Evolutionary conservation across 2,329 filamentous ascomycete species (phyloP), one percentile per base, ranked within the genome.

Genomic region (Sclerotinia nivalis): DNA sequence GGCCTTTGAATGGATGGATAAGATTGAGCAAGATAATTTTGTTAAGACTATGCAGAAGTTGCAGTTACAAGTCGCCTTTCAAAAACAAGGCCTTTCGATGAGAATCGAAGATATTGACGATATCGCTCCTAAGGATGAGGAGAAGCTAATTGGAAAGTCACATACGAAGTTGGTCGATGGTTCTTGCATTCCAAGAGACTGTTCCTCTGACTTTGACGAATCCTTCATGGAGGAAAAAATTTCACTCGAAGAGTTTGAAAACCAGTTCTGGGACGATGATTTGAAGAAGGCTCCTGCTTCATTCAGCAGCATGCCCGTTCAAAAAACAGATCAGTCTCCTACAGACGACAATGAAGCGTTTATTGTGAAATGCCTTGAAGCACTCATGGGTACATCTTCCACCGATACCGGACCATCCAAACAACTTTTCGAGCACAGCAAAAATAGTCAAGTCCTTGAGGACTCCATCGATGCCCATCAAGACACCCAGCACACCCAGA

Each of bases 1-100:
- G 18, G 59, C 55, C 8, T 72, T 72, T 66, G 72, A 73, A 47
- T 72, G 69, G 56, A 73, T 73, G 72, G 64, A 69, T 54, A 61
- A 71, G 31, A 45, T 61, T 54, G 71, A 73, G 56, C 72, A 72
- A 66, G 59, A 68, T 22, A 49, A 61, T 34, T 73, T 73, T 25
- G 40, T 71, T 22, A 68, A 71, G 37, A 69, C 45, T 45, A 28
- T 66, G 25, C 60, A 69, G 37, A 66, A 50, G 22, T 49, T 69
- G 25, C 67, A 69, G 25, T 20, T 69, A 28, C 67, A 69, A 37
- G 67, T 69, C 28, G 43, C 40, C 4, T 69, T 69, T 49, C 67
- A 69, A 10, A 69, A 69, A 58, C 49, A 65, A 45, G 67, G 67
- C 6, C 50, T 69, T 69, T 69, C 67, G 18, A 56, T 69, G 59